Evolutionary conservation across 2,329 filamentous ascomycete genomes (phyloP).

Genomic region (Aspergillus sp.): DNA sequence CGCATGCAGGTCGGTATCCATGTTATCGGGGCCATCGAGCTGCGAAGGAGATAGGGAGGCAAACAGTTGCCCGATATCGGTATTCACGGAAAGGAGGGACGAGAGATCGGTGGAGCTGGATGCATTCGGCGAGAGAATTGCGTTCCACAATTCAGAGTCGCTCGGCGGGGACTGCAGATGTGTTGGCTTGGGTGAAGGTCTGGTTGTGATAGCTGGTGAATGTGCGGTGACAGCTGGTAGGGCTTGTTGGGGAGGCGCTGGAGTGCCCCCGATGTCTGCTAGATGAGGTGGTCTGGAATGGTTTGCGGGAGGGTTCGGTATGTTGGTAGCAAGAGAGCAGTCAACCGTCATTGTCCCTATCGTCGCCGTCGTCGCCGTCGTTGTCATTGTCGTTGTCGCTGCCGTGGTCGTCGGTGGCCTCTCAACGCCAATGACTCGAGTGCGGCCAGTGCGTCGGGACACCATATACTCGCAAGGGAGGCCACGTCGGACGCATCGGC

Average conservation of each 20-base stretch:
- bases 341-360: neutral
- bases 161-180: neutral
- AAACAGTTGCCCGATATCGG: neutral
- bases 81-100: neutral
- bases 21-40: neutral
- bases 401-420: neutral
- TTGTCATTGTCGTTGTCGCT: neutral
- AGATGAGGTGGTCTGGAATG: neutral
- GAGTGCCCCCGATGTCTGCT: neutral
- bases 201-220: neutral
- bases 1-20: neutral
- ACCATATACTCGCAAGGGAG: slow-evolving; percentile 11
- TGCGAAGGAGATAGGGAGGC: neutral
- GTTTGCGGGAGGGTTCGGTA: neutral
- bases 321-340: neutral
- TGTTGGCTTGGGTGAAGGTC: neutral
- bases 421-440: slow-evolving; percentile 2
- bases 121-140: neutral
- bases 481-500: slow-evolving; percentile 8
- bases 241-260: neutral
- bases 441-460: slow-evolving; percentile 9
- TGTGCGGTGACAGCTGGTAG: neutral
- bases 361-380: neutral
- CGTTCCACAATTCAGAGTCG: neutral
- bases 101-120: neutral